Percentiles rank a stretch among this genome's conserved stretches.
Evolutionary conservation across 805 yeast species (phyloP).

Genomic region (Brettanomyces custersianus): DNA sequence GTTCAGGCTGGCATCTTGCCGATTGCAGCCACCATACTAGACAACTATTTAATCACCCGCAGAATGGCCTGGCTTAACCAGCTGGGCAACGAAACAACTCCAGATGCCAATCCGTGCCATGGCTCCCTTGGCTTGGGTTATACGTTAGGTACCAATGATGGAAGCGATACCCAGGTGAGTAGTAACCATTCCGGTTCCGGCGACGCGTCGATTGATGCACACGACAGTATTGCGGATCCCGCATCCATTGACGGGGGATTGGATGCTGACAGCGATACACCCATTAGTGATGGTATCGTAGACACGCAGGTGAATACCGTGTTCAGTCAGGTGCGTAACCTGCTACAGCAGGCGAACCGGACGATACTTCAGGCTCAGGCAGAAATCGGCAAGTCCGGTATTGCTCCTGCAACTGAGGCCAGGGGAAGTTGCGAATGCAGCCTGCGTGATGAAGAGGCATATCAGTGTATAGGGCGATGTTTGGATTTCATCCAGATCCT

Average conservation of each 20-base stretch:
- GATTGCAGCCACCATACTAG: conserved; percentile 82
- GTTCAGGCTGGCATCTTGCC: conserved; percentile 91
- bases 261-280: conserved; percentile 1
- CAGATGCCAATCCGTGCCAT: too few species aligned
- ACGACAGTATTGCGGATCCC: neutral
- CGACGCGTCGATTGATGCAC: neutral
- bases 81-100: too few species aligned
- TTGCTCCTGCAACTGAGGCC: neutral
- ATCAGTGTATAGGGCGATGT: conserved; percentile 17
- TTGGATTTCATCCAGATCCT: conserved; percentile 21
- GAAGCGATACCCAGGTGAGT: too few species aligned
- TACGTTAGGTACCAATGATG: too few species aligned
- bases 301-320: conserved; percentile 17
- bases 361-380: conserved; percentile 20
- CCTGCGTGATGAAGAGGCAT: conserved; percentile 14
- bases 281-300: conserved; percentile 9
- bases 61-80: conserved; percentile 1
- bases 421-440: too few species aligned
- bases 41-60: conserved; percentile 52
- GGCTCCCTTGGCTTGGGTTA: too few species aligned
- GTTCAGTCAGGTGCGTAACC: conserved; percentile 18
- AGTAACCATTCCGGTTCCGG: neutral
- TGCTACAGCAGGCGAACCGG: conserved; percentile 19
- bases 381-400: conserved; percentile 19
- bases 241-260: neutral